A percentile compares a stretch with the other conserved stretches of the same genome.
phyloP scores from a whole-genome alignment of 2,329 filamentous ascomycete species.

The Monosporascus cannonballus region DNA sequence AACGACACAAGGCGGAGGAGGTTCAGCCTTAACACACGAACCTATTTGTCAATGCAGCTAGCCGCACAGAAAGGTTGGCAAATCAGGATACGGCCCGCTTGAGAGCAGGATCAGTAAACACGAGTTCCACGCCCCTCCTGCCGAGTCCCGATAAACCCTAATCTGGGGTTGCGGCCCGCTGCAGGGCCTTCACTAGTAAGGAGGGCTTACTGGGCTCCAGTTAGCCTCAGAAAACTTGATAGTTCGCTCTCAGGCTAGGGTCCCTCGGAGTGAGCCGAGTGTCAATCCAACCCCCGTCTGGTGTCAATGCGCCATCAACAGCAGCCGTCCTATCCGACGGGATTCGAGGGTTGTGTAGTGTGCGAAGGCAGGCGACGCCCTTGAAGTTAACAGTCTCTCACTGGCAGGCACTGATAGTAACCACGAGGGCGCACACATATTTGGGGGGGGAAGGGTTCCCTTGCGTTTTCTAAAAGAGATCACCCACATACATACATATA shows the following conservation, averaged over 20 bases:
- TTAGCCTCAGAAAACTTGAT: no score
- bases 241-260: background rate
- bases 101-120: background rate
- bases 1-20: no score
- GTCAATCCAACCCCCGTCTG: background rate
- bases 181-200: background rate
- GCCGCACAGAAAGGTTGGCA: background rate
- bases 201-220: no score
- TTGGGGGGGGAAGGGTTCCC: slow-evolving; percentile 1
- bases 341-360: no score
- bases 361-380: background rate
- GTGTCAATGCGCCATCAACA: background rate
- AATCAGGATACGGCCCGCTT: background rate
- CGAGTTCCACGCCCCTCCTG: background rate
- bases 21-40: no score
- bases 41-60: no score
- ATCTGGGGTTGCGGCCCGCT: background rate
- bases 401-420: background rate
- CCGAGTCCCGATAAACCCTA: background rate
- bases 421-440: no score
- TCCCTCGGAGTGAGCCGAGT: background rate
- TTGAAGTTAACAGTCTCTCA: background rate
- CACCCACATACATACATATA: no score
- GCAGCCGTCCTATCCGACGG: no score
- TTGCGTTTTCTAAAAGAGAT: background rate